Evolutionary conservation across 2,329 filamentous ascomycete genomes (phyloP), one percentile per base, ranked within the genome.

Genomic region (Magnaporthales sp.): DNA sequence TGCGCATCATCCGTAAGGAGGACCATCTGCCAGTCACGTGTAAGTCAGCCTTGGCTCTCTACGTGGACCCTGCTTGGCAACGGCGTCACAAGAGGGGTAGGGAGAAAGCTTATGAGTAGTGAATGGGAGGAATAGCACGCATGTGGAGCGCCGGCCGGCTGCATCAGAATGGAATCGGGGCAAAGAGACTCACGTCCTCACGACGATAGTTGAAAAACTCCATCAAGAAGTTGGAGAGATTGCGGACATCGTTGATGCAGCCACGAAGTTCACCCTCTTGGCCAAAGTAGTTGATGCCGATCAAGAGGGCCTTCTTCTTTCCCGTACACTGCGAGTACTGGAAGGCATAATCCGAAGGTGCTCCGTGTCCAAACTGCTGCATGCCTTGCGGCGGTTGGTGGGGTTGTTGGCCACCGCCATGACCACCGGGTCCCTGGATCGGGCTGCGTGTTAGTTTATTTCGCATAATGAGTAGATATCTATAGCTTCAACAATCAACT

Each of bases 221-320:
- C 70, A 88, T 87, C 68, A 93, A 78, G 76, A 91, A 93, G 66
- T 79, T 78, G 32, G 89, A 91, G 77, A 93, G 85, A 75, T 93
- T 93, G 78, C 89, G 87, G 38, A 90, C 89, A 75, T 93, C 90
- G 77, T 93, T 93, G 83, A 93, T 91, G 77, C 90, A 93, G 60
- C 90, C 90, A 68, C 87, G 82, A 66, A 93, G 84, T 80, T 91
- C 88, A 63, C 86, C 89, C 26, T 87, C 78, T 74, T 91, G 88
- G 65, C 87, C 86, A 72, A 92, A 89, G 80, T 93, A 93, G 81
- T 93, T 93, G 81, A 93, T 91, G 65, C 90, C 90, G 69, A 93
- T 91, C 67, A 93, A 79, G 67, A 93, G 79, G 8, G 90, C 90
- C 80, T 91, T 92, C 73, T 90, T 83, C 70, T 84, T 84, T 65